These are phyloP conservation scores for Silene conica DNA, from an alignment of 148 eudicot genomes.

Conservation along the genomic window DNA sequence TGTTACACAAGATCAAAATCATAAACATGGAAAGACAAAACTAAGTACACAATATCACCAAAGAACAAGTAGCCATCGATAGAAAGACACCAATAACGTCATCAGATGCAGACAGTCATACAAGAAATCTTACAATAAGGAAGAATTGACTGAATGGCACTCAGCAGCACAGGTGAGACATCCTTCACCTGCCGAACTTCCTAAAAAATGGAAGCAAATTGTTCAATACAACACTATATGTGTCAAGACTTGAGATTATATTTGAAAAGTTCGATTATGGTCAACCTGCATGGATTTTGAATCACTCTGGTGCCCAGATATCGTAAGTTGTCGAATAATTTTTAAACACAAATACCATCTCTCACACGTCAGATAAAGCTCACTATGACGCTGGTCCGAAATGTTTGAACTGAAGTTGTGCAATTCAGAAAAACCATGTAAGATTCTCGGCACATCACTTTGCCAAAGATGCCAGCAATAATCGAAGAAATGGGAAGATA, in stretches of 20 bases:
- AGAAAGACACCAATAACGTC: slow-evolving; percentile 7
- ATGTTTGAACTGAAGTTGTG: slow-evolving; percentile 44
- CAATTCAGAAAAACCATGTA: slow-evolving; percentile 66
- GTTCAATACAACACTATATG: neutral
- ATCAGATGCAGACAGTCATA: slow-evolving; percentile 9
- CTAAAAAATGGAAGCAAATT: slow-evolving; percentile 31
- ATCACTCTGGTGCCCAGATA: slow-evolving; percentile 85
- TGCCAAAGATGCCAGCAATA: slow-evolving; percentile 99
- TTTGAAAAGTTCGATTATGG: slow-evolving; percentile 3
- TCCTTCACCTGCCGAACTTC: slow-evolving; percentile 95
- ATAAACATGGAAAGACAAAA: neutral
- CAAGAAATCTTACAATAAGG: slow-evolving; percentile 66
- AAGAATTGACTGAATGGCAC: slow-evolving; percentile 71
- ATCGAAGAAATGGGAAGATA: slow-evolving; percentile 90
- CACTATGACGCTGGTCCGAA: slow-evolving; percentile 48
- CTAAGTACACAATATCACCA: neutral
- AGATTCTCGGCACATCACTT: slow-evolving; percentile 69
- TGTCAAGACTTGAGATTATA: neutral
- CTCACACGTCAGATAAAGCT: slow-evolving; percentile 75
- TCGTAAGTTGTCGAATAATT: slow-evolving; percentile 72
- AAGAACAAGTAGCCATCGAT: neutral
- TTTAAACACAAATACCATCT: slow-evolving; percentile 94
- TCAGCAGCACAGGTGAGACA: slow-evolving; percentile 70
- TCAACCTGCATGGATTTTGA: slow-evolving; percentile 76
- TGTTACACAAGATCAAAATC: neutral